phyloP scores from a whole-genome alignment of 441 rosid genomes.

The Erysimum cheiri region DNA sequence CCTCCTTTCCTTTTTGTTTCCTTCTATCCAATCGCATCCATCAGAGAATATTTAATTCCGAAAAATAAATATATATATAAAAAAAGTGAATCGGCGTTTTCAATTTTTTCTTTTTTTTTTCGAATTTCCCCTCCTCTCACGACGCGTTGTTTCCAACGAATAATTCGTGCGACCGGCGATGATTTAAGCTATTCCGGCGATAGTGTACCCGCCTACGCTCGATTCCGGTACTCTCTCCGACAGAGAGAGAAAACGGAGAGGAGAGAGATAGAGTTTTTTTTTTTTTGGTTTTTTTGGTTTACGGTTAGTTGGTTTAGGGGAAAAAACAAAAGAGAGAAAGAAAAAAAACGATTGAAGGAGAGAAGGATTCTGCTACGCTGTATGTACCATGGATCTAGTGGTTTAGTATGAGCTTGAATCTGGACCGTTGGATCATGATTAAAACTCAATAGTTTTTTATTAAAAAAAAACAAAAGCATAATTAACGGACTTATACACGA shows the following conservation, averaged over 20 bases:
- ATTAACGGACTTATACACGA: constrained; percentile 33
- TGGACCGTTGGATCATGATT: constrained; percentile 34
- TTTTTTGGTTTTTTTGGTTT: constrained; percentile 9
- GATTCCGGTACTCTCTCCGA: constrained; percentile 42
- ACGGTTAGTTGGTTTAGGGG: constrained; percentile 31
- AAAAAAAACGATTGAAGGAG: neutral
- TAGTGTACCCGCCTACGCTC: constrained; percentile 11
- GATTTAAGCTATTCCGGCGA: constrained; percentile 37
- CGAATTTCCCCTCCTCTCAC: constrained; percentile 35
- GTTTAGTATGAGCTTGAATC: constrained; percentile 21
- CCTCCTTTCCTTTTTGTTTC: constrained; percentile 42
- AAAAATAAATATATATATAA: neutral
- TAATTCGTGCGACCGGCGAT: constrained; percentile 26
- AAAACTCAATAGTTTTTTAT: neutral
- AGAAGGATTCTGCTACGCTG: constrained; percentile 36
- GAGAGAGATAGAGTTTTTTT: constrained; percentile 10
- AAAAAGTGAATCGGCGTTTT: constrained; percentile 25
- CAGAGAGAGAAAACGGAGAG: constrained; percentile 36
- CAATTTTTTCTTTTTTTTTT: neutral
- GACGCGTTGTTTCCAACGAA: constrained; percentile 28
- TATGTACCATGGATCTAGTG: constrained; percentile 39
- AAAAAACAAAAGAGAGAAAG: constrained; percentile 39
- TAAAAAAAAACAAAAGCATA: neutral
- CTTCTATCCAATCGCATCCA: constrained; percentile 49
- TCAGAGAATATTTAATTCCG: constrained; percentile 36